Base-by-base conservation (phyloP, 139 green algal genomes). In the Chlamydomonas sp. region DNA sequence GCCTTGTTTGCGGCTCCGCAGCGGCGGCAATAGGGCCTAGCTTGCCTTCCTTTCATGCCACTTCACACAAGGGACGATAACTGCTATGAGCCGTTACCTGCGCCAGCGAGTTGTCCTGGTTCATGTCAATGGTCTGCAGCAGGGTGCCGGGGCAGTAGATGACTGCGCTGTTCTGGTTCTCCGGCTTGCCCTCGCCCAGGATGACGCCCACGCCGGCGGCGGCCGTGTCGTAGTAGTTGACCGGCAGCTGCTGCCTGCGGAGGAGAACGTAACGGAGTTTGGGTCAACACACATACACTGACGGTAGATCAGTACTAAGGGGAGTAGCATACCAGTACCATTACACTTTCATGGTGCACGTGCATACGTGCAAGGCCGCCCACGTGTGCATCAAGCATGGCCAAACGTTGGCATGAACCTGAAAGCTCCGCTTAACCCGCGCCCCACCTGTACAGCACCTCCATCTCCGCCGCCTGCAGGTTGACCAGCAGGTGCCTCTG, bases 91-190 rank as follows among this genome's bases (percentile, higher is more conserved):
- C 31, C 31, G 31, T 49, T 49, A 85, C 81, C 81, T 86, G 95
- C 63, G 90, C 90, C 64, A 98, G 88, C 83, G 96, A 95, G 87
- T 97, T 96, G 93, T 98, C 96, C 86, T 94, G 92, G 90, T 97
- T 97, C 95, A 97, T 97, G 89, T 97, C 95, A 57, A 97, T 96
- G 71, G 96, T 95, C 85, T 97, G 95, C 72, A 98, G 64, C 57
- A 90, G 85, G 78, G 94, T 92, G 9, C 95, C 93, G 58, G 93
- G 92, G 77, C 91, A 95, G 90, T 97, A 97, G 79, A 94, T 93
- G 81, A 97, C 90, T 12, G 95, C 91, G 68, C 93, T 90, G 86
- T 97, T 97, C 87, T 97, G 95, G 91, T 97, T 97, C 93, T 97
- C 95, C 1, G 95, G 95, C 88, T 97, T 97, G 86, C 95, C 95